Evolutionary conservation across 2,329 filamentous ascomycete genomes (phyloP), one percentile per base, ranked within the genome.

Genomic region (Pseudogymnoascus sp.): DNA sequence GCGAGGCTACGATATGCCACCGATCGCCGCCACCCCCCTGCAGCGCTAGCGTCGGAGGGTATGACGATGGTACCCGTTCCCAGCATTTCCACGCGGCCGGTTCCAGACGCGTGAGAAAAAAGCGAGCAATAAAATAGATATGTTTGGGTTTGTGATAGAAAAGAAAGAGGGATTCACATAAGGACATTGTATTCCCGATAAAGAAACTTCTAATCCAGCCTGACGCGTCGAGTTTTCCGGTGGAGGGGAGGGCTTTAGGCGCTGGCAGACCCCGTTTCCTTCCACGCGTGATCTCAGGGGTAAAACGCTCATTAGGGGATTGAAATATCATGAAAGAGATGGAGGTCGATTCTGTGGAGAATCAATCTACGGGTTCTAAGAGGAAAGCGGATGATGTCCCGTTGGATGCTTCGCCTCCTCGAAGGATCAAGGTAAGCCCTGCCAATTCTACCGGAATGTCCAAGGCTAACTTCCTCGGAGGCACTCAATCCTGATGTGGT

Each of bases 401-500:
- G 16, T 64, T 72, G 58, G 66, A 61, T 65, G 71, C 64, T 64
- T 75, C 67, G 34, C 74, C 74, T 57, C 79, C 80, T 14, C 77
- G 78, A 67, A 78, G 77, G 54, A 79, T 79, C 63, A 76, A 77
- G 71, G 77, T 76, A 70, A 59, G 70, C 57, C 59, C 30, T 6
- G 34, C 12, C 30, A 16, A 16, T 14, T 58, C 22, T 38, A 4
- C 37, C 41, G 37, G 18, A 35, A 32, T 28, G n/a, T 9, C 43
- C 35, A n/a, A 65, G 58, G 62, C 72, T 47, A 66, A 70, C 35
- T 69, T 71, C 62, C 67, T 71, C n/a, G 69, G 73, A 96, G 86
- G 89, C 93, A 12, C 82, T 99, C 25, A 90, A 96, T 69, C 86
- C 89, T 65, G 88, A 94, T 76, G 94, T 99, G 20, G 89, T 99